phyloP scores from a whole-genome alignment of 805 yeast species.

The Wickerhamomyces canadensis region DNA sequence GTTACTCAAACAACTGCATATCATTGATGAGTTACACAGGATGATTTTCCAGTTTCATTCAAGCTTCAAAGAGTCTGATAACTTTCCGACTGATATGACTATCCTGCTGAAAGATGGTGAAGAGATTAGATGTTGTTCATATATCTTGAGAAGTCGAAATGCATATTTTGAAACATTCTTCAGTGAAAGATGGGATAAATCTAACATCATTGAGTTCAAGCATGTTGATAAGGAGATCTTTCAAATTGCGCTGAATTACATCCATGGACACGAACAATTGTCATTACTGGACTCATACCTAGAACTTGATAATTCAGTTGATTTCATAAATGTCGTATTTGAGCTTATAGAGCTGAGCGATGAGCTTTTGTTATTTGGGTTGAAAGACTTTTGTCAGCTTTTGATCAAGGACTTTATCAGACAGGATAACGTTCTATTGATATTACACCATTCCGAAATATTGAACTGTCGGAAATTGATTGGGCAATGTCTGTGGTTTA shows the following conservation, averaged over 20 bases:
- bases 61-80: slow-evolving; percentile 5
- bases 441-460: slow-evolving; percentile 50
- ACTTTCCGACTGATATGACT: slow-evolving; percentile 32
- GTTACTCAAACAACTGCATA: slow-evolving; percentile 8
- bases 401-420: slow-evolving; percentile 49
- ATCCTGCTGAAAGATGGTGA: slow-evolving; percentile 44
- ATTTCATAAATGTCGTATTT: slow-evolving; percentile 48
- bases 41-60: slow-evolving; percentile 1
- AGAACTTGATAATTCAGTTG: slow-evolving; percentile 26
- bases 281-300: slow-evolving; percentile 29
- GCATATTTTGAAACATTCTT: slow-evolving; percentile 59
- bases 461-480: slow-evolving; percentile 50
- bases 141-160: slow-evolving; percentile 49
- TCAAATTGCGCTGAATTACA: slow-evolving; percentile 41
- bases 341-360: slow-evolving; percentile 59
- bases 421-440: slow-evolving; percentile 52
- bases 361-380: slow-evolving; percentile 51
- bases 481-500: slow-evolving; percentile 59
- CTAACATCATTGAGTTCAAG: slow-evolving; percentile 33
- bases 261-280: slow-evolving; percentile 49
- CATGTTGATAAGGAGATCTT: slow-evolving; percentile 40
- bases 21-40: slow-evolving; percentile 14
- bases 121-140: slow-evolving; percentile 38
- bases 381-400: slow-evolving; percentile 58
- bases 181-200: slow-evolving; percentile 45